Evolutionary conservation across 495 filamentous ascomycete genomes (phyloP).

Genomic region (Lasiosphaeriaceae sp.): DNA sequence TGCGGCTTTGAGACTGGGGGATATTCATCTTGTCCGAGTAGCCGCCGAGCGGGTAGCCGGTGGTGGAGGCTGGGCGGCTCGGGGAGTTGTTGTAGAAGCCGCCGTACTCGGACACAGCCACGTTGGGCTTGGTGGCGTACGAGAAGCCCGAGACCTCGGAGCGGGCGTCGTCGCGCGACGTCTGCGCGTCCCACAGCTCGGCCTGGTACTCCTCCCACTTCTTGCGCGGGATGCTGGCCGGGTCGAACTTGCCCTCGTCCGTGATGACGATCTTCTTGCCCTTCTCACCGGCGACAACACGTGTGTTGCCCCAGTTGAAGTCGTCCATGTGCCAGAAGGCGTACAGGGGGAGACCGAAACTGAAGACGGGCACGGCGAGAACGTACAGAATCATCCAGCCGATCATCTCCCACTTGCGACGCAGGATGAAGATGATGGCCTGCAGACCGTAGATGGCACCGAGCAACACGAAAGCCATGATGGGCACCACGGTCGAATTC

Average conservation of each 20-base stretch:
- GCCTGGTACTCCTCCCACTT: conserved; percentile 99
- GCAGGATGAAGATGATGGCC: conserved; percentile 92
- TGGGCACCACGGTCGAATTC: conserved; percentile 61
- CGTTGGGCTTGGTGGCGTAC: conserved; percentile 75
- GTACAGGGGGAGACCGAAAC: conserved; percentile 86
- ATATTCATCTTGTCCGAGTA: conserved; percentile 25
- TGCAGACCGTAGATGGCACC: conserved; percentile 95
- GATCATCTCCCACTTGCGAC: conserved; percentile 98
- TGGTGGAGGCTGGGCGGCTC: conserved; percentile 70
- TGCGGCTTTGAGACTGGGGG: conserved; percentile 40
- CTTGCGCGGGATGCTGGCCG: conserved; percentile 87
- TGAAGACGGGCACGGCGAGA: conserved; percentile 86
- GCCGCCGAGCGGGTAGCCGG: conserved; percentile 44
- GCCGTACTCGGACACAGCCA: conserved; percentile 57
- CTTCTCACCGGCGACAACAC: conserved; percentile 93
- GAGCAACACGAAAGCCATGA: conserved; percentile 83
- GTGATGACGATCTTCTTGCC: conserved; percentile 90
- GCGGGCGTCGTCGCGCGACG: conserved; percentile 67
- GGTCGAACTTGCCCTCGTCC: conserved; percentile 98
- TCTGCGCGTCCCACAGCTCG: conserved; percentile 94
- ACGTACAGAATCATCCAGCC: conserved; percentile 99
- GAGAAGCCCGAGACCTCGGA: conserved; percentile 90
- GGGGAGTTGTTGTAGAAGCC: conserved; percentile 18
- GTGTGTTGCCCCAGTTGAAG: conserved; percentile 97
- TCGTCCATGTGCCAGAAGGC: conserved; percentile 99